These are phyloP conservation scores for Saccharomyces hybrid DNA, from an alignment of 1,139 yeast genomes.

Conservation along the genomic window DNA sequence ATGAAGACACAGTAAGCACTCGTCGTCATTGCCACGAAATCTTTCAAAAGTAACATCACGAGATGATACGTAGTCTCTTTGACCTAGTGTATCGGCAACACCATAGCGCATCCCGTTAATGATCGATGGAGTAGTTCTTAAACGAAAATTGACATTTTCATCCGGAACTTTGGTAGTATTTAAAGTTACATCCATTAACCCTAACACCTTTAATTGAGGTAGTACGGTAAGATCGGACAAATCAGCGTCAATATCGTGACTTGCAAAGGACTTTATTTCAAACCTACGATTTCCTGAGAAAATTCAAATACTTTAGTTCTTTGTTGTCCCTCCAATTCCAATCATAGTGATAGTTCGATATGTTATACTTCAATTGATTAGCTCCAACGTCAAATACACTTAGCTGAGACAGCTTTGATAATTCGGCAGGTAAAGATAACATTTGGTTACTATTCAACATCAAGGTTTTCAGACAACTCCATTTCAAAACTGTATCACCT, in stretches of 20 bases:
- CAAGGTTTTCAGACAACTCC: slow-evolving; percentile 52
- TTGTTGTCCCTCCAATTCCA: slow-evolving; percentile 95
- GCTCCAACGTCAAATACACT: slow-evolving; percentile 84
- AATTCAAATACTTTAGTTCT: slow-evolving; percentile 69
- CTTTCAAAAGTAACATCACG: slow-evolving; percentile 84
- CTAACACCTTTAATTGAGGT: slow-evolving; percentile 64
- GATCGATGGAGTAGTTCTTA: slow-evolving; percentile 86
- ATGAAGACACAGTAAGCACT: slow-evolving; percentile 69
- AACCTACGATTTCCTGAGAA: slow-evolving; percentile 90
- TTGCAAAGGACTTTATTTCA: slow-evolving; percentile 56
- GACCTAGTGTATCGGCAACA: slow-evolving; percentile 81
- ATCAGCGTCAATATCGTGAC: slow-evolving; percentile 33
- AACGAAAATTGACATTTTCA: slow-evolving; percentile 73
- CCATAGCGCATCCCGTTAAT: slow-evolving; percentile 77
- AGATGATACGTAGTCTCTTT: slow-evolving; percentile 56
- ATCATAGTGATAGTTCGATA: slow-evolving; percentile 90
- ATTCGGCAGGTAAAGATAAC: slow-evolving; percentile 82
- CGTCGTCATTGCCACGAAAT: slow-evolving; percentile 73
- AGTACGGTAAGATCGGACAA: slow-evolving; percentile 73
- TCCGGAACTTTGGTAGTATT: slow-evolving; percentile 82
- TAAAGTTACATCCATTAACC: slow-evolving; percentile 90
- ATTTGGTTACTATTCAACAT: slow-evolving; percentile 78
- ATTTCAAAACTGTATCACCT: slow-evolving; percentile 67
- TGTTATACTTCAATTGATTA: slow-evolving; percentile 81
- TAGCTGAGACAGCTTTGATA: slow-evolving; percentile 59